Percentiles rank a stretch among this genome's conserved stretches.
Conservation (phyloP, 1,139 yeast genomes). For the Suhomyces bribrorum region DNA sequence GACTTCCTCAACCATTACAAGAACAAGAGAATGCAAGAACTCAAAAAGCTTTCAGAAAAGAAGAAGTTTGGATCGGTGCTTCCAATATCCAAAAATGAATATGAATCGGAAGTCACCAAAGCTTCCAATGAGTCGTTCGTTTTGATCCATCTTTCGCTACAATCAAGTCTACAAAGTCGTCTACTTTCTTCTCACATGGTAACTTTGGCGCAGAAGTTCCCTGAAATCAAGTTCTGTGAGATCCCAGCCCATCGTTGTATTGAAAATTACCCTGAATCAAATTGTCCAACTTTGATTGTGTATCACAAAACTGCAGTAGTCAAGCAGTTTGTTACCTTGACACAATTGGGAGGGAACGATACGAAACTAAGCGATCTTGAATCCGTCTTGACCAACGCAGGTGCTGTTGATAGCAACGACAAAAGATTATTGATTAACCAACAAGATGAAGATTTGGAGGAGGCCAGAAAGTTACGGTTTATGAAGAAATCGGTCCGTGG, state of each 20-base stretch:
- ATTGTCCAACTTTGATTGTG: conserved; percentile 87
- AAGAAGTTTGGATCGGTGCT: conserved; percentile 76
- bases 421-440: conserved; percentile 64
- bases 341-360: conserved; percentile 82
- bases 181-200: conserved; percentile 58
- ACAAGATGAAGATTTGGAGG: conserved; percentile 49
- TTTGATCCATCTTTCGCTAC: conserved; percentile 73
- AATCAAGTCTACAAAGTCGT: conserved; percentile 72
- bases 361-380: conserved; percentile 71
- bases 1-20: conserved; percentile 73
- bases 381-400: conserved; percentile 60
- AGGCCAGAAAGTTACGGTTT: conserved; percentile 52
- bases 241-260: conserved; percentile 87
- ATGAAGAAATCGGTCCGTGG: conserved; percentile 56
- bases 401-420: conserved; percentile 67
- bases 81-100: conserved; percentile 84
- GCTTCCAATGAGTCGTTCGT: conserved; percentile 67
- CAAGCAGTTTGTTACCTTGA: conserved; percentile 76
- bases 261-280: conserved; percentile 84
- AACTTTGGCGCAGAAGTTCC: conserved; percentile 55
- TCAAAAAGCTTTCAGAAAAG: conserved; percentile 57
- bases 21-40: conserved; percentile 71
- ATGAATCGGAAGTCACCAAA: conserved; percentile 79
- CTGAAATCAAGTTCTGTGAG: conserved; percentile 89
- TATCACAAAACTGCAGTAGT: conserved; percentile 75